Conservation (phyloP, 1,284 basidiomycete species). For the Cutaneotrichosporon sp. region DNA sequence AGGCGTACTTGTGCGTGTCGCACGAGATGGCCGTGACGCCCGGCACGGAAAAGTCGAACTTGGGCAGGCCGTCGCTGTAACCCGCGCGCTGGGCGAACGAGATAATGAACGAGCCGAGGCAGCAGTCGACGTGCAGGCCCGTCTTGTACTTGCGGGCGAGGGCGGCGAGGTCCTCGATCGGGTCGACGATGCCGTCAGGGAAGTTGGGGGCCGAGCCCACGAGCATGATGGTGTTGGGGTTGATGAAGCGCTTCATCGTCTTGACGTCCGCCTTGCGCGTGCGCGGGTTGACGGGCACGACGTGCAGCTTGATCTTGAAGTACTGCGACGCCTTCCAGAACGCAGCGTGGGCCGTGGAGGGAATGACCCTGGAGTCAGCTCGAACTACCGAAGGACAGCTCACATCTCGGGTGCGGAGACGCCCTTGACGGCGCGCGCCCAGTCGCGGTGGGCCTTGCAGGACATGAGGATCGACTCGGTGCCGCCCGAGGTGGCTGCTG, state of each 20-base stretch:
- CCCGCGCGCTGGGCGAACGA: conserved; percentile 74
- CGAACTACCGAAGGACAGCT: conserved; percentile 36
- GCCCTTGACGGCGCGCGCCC: conserved; percentile 81
- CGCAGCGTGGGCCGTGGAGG: conserved; percentile 85
- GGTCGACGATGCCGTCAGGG: conserved; percentile 86
- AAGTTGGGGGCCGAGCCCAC: conserved; percentile 91
- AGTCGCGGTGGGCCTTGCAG: conserved; percentile 90
- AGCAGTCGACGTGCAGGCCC: conserved; percentile 91
- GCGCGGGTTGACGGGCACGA: conserved; percentile 77
- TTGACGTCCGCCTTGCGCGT: conserved; percentile 81
- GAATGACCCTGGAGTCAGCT: conserved; percentile 63
- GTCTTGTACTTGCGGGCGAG: conserved; percentile 76
- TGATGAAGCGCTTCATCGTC: conserved; percentile 75
- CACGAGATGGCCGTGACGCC: conserved; percentile 90
- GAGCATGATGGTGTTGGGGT: conserved; percentile 62
- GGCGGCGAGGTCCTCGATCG: conserved; percentile 75
- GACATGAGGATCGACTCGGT: conserved; percentile 89
- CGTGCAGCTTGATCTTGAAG: conserved; percentile 88
- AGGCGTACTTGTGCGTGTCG: conserved; percentile 65
- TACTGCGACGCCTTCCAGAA: conserved; percentile 93
- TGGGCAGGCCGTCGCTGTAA: conserved; percentile 41
- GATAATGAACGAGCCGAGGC: conserved; percentile 87
- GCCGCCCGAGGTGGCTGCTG: conserved; percentile 78
- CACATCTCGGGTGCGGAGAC: conserved; percentile 92
- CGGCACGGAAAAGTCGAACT: conserved; percentile 83